Base-by-base conservation (phyloP, 106 monocot genomes). In the Phalaenopsis equestris region DNA sequence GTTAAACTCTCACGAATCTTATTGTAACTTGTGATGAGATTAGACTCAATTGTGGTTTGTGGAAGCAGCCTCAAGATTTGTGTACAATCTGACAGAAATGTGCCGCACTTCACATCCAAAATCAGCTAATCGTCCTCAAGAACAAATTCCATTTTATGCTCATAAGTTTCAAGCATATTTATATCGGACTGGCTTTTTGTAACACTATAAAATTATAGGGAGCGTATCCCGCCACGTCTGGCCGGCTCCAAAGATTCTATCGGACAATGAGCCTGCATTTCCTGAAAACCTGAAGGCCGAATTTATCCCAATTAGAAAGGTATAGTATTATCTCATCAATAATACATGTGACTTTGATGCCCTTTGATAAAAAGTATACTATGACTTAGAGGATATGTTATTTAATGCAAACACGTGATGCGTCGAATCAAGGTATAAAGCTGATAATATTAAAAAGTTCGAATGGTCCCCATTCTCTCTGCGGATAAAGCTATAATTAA, bases 21-120 rank as follows among this genome's bases (percentile, higher is more conserved):
- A 64, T 21, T 24, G 64, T 23, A 64, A 64, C 6, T 64, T 64
- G 64, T 21, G 5, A 24, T 21, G 64, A 64, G 23, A 64, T 64
- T 64, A 21, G n/a, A 23, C 8, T 7, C 64, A 64, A 64, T 64
- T n/a, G 5, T n/a, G 64, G 61, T 64, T 21, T 21, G 23, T 1
- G 64, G 64, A 23, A 64, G 64, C 64, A 64, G 64, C 64, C 64
- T 64, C 64, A 64, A 64, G 64, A 64, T 64, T 64, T 21, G 64
- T 64, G 64, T 24, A 12, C 64, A 8, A 7, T 24, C 8, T 12
- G 64, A 64, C 64, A 64, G 64, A 23, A 23, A 64, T 24, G 21
- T n/a, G 9, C 23, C 1, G 64, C n/a, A 64, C 23, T 5, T 0
- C 7, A 64, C 14, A 5, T 9, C 21, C 0, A 21, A 64, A 64